Conservation (phyloP, 257 asterid species). For the Anisodus acutangulus region DNA sequence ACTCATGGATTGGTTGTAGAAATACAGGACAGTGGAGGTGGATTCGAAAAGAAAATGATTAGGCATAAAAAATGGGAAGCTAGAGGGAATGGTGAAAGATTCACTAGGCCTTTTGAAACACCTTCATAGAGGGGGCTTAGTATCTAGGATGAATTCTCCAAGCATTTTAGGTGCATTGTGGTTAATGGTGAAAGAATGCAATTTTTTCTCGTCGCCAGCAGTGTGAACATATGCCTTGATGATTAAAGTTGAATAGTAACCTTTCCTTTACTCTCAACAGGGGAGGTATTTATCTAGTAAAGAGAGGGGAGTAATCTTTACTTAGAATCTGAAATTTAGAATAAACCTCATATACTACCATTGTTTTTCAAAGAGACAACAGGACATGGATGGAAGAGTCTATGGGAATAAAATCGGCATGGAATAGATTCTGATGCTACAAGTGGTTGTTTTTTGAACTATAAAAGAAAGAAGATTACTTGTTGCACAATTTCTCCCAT, state of each 20-base stretch:
- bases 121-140: neutral
- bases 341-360: neutral
- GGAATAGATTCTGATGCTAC: neutral
- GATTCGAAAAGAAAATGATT: neutral
- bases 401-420: neutral
- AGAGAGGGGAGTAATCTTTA: conserved; percentile 12
- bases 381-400: neutral
- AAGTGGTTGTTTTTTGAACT: neutral
- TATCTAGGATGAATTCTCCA: neutral
- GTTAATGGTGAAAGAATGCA: conserved; percentile 13
- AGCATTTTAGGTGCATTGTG: neutral
- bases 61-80: neutral
- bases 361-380: conserved; percentile 1
- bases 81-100: neutral
- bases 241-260: conserved; percentile 4
- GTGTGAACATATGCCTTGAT: neutral
- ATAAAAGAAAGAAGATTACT: neutral
- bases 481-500: neutral
- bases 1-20: neutral
- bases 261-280: neutral
- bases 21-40: neutral
- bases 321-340: neutral
- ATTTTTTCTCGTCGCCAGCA: neutral
- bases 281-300: neutral
- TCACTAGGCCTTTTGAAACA: neutral